Conservation (phyloP, 805 yeast genomes). For the Myxozyma geophila region DNA sequence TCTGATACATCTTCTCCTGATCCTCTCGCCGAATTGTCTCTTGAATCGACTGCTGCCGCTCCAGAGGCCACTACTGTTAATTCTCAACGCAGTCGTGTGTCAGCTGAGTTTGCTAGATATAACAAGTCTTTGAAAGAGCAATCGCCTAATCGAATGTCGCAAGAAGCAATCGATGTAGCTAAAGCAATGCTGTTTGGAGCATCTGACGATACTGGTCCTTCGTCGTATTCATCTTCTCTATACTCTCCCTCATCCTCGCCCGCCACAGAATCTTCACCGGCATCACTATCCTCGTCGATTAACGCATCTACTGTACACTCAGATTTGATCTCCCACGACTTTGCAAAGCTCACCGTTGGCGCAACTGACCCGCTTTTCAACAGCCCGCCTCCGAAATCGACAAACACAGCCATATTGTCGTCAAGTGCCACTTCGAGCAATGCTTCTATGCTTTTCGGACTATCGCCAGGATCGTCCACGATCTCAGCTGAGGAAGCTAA, state of each 20-base stretch:
- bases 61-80: not conserved
- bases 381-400: slow-evolving; percentile 17
- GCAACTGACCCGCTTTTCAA: slow-evolving; percentile 4
- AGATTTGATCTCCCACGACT: not conserved
- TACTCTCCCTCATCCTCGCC: slow-evolving; percentile 9
- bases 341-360: not conserved
- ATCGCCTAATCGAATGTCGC: not conserved
- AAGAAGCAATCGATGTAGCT: not conserved
- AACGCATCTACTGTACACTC: not conserved
- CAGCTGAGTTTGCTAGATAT: slow-evolving; percentile 6
- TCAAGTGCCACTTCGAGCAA: not conserved
- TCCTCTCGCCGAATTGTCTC: not conserved
- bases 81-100: slow-evolving; percentile 1
- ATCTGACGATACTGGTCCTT: not conserved
- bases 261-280: slow-evolving; percentile 4
- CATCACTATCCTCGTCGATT: slow-evolving; percentile 7
- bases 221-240: not conserved
- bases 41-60: not conserved
- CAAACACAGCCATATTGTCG: slow-evolving; percentile 2
- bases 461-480: slow-evolving; percentile 6
- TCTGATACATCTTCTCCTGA: slow-evolving; percentile 1
- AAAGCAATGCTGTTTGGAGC: slow-evolving; percentile 11
- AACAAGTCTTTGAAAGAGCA: not conserved
- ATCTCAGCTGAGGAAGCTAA: slow-evolving; percentile 32
- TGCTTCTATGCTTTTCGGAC: not conserved